Conservation (phyloP, 768 basidiomycete genomes). For the Udeniomyces megalosporus region DNA sequence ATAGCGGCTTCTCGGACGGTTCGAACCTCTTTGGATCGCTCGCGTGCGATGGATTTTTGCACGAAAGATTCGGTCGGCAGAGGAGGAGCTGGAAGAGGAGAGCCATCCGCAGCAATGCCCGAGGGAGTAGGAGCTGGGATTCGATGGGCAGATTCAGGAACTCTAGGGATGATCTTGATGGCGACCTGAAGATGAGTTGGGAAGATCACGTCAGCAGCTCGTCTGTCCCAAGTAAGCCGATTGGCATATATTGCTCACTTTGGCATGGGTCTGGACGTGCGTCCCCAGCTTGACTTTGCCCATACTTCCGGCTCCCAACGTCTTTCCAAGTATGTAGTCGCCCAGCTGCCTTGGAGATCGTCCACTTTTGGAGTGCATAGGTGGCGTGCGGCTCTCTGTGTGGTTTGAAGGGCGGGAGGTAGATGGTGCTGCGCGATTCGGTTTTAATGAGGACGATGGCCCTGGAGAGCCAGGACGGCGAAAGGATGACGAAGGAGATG, state of each 20-base stretch:
- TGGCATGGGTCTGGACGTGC: constrained; percentile 75
- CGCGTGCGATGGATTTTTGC: constrained; percentile 59
- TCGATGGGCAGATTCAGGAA: constrained; percentile 35
- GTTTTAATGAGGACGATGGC: not conserved
- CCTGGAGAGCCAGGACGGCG: constrained; percentile 11
- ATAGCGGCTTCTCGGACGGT: constrained; percentile 91
- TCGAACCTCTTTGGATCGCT: constrained; percentile 89
- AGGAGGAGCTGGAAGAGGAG: constrained; percentile 18
- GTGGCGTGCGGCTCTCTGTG: not conserved
- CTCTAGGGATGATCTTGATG: constrained; percentile 94
- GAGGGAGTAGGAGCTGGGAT: constrained; percentile 33
- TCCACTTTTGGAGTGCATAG: not conserved
- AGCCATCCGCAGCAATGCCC: constrained; percentile 20
- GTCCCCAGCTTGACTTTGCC: constrained; percentile 95
- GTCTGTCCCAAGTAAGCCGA: not conserved
- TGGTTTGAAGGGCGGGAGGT: not conserved
- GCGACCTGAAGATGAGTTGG: constrained; percentile 47
- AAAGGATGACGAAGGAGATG: not conserved
- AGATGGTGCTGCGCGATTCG: not conserved
- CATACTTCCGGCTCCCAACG: constrained; percentile 94
- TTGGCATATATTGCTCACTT: constrained; percentile 40
- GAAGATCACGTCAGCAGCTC: constrained; percentile 4
- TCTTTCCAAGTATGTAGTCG: constrained; percentile 91
- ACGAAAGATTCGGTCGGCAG: constrained; percentile 39
- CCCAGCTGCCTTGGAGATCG: constrained; percentile 43